Evolutionary conservation across 495 filamentous ascomycete genomes (phyloP).

Genomic region (Patellaria atrata): DNA sequence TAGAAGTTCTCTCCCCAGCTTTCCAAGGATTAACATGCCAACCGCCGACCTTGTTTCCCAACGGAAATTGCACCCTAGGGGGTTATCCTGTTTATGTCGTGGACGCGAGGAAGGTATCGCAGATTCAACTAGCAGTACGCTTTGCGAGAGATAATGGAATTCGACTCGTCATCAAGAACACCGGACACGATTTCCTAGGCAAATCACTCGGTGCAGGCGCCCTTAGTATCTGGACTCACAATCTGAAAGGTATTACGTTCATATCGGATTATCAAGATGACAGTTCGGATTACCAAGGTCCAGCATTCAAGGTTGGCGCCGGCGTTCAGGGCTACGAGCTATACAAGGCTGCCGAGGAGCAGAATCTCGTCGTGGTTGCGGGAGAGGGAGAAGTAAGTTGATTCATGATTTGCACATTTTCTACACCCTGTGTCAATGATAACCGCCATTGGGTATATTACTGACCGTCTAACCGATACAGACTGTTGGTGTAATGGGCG

Average conservation of each 20-base stretch:
- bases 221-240: conserved; percentile 19
- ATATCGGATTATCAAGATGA: conserved; percentile 11
- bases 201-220: conserved; percentile 12
- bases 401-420: not conserved
- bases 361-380: conserved; percentile 12
- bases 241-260: conserved; percentile 12
- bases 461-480: conserved; percentile 5
- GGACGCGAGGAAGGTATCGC: conserved; percentile 38
- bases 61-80: conserved; percentile 37
- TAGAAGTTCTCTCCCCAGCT: conserved; percentile 15
- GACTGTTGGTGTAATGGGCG: conserved; percentile 19
- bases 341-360: conserved; percentile 15
- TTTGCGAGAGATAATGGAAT: conserved; percentile 46
- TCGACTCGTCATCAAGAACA: conserved; percentile 53
- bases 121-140: conserved; percentile 45
- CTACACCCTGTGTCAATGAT: not conserved
- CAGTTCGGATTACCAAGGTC: conserved; percentile 11
- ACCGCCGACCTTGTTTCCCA: conserved; percentile 15
- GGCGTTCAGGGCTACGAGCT: conserved; percentile 16
- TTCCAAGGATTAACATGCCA: conserved; percentile 17
- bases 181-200: conserved; percentile 36
- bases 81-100: conserved; percentile 46
- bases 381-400: conserved; percentile 9
- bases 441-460: not conserved
- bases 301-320: conserved; percentile 13